phyloP scores from a whole-genome alignment of 148 eudicot genomes.

The Fagopyrum esculentum region DNA sequence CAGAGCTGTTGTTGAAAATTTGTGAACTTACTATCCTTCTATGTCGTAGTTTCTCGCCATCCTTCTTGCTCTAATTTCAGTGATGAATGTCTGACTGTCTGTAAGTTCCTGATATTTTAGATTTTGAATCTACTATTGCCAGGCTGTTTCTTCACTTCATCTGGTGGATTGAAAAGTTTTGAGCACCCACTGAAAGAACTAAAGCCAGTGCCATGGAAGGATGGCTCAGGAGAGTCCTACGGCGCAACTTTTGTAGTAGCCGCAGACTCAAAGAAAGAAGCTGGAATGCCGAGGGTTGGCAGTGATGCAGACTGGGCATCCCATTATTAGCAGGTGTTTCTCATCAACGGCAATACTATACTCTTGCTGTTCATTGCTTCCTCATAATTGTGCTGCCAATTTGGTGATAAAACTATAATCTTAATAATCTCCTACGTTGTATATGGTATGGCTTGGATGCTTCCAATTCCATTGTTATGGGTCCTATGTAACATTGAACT shows the following conservation, averaged over 20 bases:
- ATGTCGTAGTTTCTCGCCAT: background rate
- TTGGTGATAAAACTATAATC: background rate
- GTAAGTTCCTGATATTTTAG: background rate
- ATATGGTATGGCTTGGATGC: slow-evolving; percentile 2
- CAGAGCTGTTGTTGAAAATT: background rate
- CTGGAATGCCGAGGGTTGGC: slow-evolving; percentile 70
- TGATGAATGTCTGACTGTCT: background rate
- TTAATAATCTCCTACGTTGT: background rate
- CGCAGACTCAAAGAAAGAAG: slow-evolving; percentile 42
- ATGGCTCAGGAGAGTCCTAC: slow-evolving; percentile 61
- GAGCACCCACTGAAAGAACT: slow-evolving; percentile 64
- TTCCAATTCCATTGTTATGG: background rate
- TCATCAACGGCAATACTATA: background rate
- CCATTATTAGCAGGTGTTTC: background rate
- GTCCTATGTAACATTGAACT: background rate
- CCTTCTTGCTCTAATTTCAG: background rate
- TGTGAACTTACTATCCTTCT: background rate
- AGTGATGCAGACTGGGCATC: slow-evolving; percentile 79
- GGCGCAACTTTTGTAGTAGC: slow-evolving; percentile 63
- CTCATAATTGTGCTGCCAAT: background rate
- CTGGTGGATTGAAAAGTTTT: slow-evolving; percentile 68
- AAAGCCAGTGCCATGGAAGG: slow-evolving; percentile 72
- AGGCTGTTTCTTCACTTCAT: slow-evolving; percentile 75
- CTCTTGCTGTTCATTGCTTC: background rate
- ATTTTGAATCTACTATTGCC: slow-evolving; percentile 1